A percentile compares a stretch with the other conserved stretches of the same genome.
These are phyloP conservation scores for Haematococcus lacustris DNA, from an alignment of 139 green algal species.

Conservation along the genomic window DNA sequence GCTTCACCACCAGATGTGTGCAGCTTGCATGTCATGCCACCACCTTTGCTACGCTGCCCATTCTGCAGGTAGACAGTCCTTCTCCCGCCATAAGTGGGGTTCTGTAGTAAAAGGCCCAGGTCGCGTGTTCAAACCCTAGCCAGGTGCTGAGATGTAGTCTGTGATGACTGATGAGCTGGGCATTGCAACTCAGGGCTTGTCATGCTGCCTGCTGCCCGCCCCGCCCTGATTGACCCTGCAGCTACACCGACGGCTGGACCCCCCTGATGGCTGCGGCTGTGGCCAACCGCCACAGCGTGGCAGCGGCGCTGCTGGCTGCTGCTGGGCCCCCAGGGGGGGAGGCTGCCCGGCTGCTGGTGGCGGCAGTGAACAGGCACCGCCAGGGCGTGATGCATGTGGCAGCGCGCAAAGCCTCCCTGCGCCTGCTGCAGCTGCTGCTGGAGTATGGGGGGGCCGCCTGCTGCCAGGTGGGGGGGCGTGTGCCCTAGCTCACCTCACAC, in stretches of 20 bases:
- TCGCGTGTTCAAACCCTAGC: too few relatives aligned
- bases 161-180: too few relatives aligned
- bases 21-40: too few relatives aligned
- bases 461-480: conserved; percentile 4
- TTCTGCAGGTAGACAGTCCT: too few relatives aligned
- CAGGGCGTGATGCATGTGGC: conserved; percentile 24
- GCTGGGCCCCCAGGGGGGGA: conserved; percentile 20
- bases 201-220: too few relatives aligned
- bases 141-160: too few relatives aligned
- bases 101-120: too few relatives aligned
- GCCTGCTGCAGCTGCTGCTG: conserved; percentile 7
- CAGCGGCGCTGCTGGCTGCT: conserved; percentile 42
- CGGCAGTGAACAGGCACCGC: conserved; percentile 55
- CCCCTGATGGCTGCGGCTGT: conserved; percentile 82
- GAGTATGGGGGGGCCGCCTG: not conserved
- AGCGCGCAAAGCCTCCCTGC: not conserved
- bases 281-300: conserved; percentile 37
- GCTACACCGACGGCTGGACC: conserved; percentile 68
- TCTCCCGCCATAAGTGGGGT: too few relatives aligned
- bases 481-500: not conserved
- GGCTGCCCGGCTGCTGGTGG: conserved; percentile 26
- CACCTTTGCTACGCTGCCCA: too few relatives aligned
- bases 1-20: too few relatives aligned
- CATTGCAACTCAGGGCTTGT: too few relatives aligned
- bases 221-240: too few relatives aligned